Evolutionary conservation across 345 rosid species (phyloP), one percentile per base, ranked within the genome.

Genomic region (Citrus medica): DNA sequence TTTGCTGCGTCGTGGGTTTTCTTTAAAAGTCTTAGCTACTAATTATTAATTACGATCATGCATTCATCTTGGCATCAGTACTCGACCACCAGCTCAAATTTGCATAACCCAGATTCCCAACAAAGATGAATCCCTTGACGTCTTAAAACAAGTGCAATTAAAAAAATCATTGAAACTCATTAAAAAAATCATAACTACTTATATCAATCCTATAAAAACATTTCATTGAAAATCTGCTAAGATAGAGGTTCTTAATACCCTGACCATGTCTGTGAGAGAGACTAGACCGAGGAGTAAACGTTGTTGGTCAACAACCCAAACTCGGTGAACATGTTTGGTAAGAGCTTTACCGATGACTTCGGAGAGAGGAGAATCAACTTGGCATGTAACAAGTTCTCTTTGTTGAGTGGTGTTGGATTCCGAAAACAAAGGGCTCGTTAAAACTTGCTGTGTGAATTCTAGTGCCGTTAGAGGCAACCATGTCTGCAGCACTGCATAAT

Each of bases 271-370:
- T 0, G 95, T 86, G 32, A 95, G 84, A 33, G 98, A 89, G 19
- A 92, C 85, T 0, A 95, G 84, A 8, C 91, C 95, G 24, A 80
- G 62, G 13, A 92, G 89, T 27, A 81, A 64, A 48, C 87, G 85
- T 32, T 84, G 79, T 16, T 71, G 68, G 77, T 91, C 90, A 67
- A 93, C 91, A 5, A 90, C 93, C 96, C 98, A 93, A 3, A 95
- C 80, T 69, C 98, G 81, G 73, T 95, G 97, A 33, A 95, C 97
- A 38, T 90, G 94, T 73, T 86, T 86, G 1, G 75, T 81, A 3
- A 93, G 88, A 2, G 84, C 94, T 87, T 88, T 87, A 67, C 83
- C 83, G n/a, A 93, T 85, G 0, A 83, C 92, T 76, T 92, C 89
- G 0, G 63, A 83, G 12, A 95, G 88, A 2, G 89, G 40, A 0